These are phyloP conservation scores for Thraustochytrium sp. DNA, from an alignment of 352 stramenopile genomes.

Conservation along the genomic window DNA sequence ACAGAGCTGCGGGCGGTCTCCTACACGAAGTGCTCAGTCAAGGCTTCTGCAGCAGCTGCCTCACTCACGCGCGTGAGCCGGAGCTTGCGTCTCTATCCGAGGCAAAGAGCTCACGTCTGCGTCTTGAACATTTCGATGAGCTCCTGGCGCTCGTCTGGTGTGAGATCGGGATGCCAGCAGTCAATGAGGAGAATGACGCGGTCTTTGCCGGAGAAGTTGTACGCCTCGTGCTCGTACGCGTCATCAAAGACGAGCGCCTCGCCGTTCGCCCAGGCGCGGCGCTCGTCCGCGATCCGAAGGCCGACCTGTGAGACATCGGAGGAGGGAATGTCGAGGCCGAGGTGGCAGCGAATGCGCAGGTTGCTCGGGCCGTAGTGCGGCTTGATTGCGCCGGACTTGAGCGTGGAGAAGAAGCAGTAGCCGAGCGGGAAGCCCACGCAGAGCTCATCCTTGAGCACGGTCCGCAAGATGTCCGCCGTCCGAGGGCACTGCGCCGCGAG, in stretches of 20 bases:
- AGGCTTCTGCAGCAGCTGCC: no score
- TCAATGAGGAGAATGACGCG: slow-evolving; percentile 86
- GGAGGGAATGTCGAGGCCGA: slow-evolving; percentile 65
- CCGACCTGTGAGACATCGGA: slow-evolving; percentile 51
- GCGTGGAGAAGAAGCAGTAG: slow-evolving; percentile 68
- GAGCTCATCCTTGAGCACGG: not conserved
- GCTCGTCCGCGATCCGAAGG: slow-evolving; percentile 64
- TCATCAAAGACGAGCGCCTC: slow-evolving; percentile 94
- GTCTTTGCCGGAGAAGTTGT: slow-evolving; percentile 72
- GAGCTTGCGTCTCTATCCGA: no score
- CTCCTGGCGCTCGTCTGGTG: slow-evolving; percentile 71
- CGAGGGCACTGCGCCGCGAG: slow-evolving; percentile 12
- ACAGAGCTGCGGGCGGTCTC: no score
- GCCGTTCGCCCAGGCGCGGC: slow-evolving; percentile 66
- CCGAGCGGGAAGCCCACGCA: slow-evolving; percentile 7
- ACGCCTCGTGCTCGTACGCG: slow-evolving; percentile 94
- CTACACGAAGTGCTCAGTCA: no score
- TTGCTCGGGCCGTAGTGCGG: slow-evolving; percentile 75
- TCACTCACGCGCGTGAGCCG: no score
- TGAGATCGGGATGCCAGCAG: slow-evolving; percentile 88
- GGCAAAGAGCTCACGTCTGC: no score
- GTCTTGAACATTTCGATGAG: slow-evolving; percentile 57
- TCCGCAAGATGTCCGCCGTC: not conserved
- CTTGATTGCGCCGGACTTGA: slow-evolving; percentile 64
- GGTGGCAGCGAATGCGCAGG: slow-evolving; percentile 75